A percentile compares a stretch with the other conserved stretches of the same genome.
Evolutionary conservation across 768 basidiomycete species (phyloP).

Genomic region (Steccherinum ochraceum): DNA sequence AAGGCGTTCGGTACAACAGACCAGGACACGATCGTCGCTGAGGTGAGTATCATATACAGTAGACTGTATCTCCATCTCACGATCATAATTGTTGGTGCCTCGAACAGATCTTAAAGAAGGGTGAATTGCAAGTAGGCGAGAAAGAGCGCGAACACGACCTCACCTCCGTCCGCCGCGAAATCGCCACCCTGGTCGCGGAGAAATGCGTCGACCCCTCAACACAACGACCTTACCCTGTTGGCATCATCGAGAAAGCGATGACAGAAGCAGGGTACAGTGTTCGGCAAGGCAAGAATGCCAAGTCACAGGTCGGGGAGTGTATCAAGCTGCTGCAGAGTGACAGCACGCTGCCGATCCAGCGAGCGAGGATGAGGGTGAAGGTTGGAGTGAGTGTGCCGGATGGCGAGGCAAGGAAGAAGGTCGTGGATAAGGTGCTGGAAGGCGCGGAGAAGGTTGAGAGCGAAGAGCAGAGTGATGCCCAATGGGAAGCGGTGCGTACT

Average conservation of each 20-base stretch:
- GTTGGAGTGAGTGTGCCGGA: slow-evolving; percentile 66
- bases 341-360: slow-evolving; percentile 86
- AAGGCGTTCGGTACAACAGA: slow-evolving; percentile 85
- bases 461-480: slow-evolving; percentile 62
- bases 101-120: slow-evolving; percentile 83
- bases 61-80: not conserved
- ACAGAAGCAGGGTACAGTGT: slow-evolving; percentile 90
- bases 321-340: slow-evolving; percentile 77
- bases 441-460: slow-evolving; percentile 80
- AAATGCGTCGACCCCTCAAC: slow-evolving; percentile 94
- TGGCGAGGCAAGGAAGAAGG: slow-evolving; percentile 36
- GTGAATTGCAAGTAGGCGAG: slow-evolving; percentile 94
- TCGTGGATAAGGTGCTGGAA: slow-evolving; percentile 67
- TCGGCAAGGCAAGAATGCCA: slow-evolving; percentile 82
- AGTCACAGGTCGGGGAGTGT: slow-evolving; percentile 91
- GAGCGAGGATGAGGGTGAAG: slow-evolving; percentile 89
- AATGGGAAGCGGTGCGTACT: slow-evolving; percentile 73
- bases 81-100: not conserved
- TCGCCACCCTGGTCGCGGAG: slow-evolving; percentile 90
- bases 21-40: slow-evolving; percentile 66
- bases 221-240: slow-evolving; percentile 84
- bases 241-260: slow-evolving; percentile 98
- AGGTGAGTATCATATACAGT: slow-evolving; percentile 46
- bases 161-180: slow-evolving; percentile 74
- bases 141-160: slow-evolving; percentile 95